A percentile compares a stretch with the other conserved stretches of the same genome.
These are phyloP conservation scores for Scopulariopsis brevicaulis DNA, from an alignment of 2,329 filamentous ascomycete genomes.

Conservation along the genomic window DNA sequence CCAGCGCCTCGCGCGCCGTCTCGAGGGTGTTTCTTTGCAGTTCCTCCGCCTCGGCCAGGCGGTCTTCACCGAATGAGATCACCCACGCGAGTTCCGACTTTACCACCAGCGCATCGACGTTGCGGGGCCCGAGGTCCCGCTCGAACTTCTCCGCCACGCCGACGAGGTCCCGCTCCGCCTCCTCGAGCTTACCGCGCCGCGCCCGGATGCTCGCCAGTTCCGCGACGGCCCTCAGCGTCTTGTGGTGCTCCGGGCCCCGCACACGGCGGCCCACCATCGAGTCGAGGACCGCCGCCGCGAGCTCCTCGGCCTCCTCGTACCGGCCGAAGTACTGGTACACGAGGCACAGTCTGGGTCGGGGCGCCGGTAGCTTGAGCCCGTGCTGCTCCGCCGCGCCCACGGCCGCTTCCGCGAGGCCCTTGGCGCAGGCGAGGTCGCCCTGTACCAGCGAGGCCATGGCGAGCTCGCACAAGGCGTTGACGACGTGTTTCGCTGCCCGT, in stretches of 20 bases:
- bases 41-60: conserved; percentile 18
- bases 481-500: no score
- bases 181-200: background rate
- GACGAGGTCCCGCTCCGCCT: background rate
- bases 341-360: background rate
- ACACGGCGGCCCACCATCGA: background rate
- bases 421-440: background rate
- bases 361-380: background rate
- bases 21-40: conserved; percentile 17
- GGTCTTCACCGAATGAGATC: conserved; percentile 11
- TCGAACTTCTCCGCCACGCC: conserved; percentile 3
- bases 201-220: conserved; percentile 2
- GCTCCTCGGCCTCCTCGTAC: background rate
- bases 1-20: background rate
- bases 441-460: background rate
- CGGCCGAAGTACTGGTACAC: background rate
- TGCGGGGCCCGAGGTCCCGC: background rate
- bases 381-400: background rate
- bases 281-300: background rate
- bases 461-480: background rate
- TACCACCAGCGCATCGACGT: conserved; percentile 2
- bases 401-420: background rate
- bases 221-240: background rate
- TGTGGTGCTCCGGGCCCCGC: background rate
- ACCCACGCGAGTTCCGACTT: conserved; percentile 2